A percentile compares a stretch with the other conserved stretches of the same genome.
These are phyloP conservation scores for Calonectria honghensis DNA, from an alignment of 2,329 filamentous ascomycete genomes.

Conservation along the genomic window DNA sequence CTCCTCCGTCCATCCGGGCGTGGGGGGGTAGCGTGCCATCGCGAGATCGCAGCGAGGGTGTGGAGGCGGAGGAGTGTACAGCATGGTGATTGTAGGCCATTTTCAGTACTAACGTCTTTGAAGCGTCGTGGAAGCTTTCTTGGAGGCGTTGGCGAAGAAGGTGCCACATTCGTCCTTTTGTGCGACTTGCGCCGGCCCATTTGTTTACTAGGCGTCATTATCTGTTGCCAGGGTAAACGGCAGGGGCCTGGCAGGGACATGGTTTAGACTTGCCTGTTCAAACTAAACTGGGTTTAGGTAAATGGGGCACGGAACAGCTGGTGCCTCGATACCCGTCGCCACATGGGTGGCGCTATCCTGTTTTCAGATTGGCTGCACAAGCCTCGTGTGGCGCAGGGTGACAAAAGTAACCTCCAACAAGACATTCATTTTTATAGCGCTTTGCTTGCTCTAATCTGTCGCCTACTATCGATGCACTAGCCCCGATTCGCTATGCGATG, in stretches of 20 bases:
- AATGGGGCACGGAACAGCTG: conserved; percentile 40
- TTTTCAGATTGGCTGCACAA: conserved; percentile 3
- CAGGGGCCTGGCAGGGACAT: conserved; percentile 44
- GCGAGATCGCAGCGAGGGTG: conserved; percentile 84
- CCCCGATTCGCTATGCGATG: conserved; percentile 14
- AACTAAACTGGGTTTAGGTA: conserved; percentile 38
- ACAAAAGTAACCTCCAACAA: conserved; percentile 37
- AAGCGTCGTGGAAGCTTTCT: conserved; percentile 63
- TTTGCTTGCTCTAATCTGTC: conserved; percentile 40
- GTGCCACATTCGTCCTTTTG: conserved; percentile 59
- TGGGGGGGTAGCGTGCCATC: conserved; percentile 78
- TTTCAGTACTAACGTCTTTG: conserved; percentile 61
- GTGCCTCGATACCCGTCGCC: conserved; percentile 44
- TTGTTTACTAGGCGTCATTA: conserved; percentile 60
- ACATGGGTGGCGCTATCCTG: conserved; percentile 17
- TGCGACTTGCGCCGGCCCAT: conserved; percentile 34
- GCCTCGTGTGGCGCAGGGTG: background rate
- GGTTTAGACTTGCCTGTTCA: conserved; percentile 21
- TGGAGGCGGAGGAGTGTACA: conserved; percentile 82
- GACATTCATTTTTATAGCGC: background rate
- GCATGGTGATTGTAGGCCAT: conserved; percentile 64
- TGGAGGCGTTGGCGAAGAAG: conserved; percentile 64
- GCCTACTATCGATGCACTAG: background rate
- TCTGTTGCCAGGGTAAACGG: conserved; percentile 61
- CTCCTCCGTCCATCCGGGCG: conserved; percentile 76